Evolutionary conservation across 495 filamentous ascomycete species (phyloP), one percentile per base, ranked within the genome.

Genomic region (Trichoderma orchidacearum): DNA sequence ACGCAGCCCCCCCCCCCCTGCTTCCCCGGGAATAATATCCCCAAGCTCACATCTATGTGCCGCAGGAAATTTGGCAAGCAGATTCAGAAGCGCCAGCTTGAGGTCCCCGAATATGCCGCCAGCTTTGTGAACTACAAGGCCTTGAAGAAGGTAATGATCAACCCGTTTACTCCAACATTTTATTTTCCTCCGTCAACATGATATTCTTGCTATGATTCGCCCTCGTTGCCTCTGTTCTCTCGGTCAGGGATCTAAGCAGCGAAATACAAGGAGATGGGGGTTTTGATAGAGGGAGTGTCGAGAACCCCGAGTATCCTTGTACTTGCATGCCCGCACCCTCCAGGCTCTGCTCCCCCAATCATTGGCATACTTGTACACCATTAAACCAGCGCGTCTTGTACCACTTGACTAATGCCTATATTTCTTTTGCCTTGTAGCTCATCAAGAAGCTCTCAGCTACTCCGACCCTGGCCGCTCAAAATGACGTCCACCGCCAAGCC

Each of bases 111-210:
- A 79, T 98, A 98, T 85, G 93, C 92, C 51, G 89, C 92, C 53
- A 95, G 89, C 72, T 97, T 98, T 68, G 91, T 97, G 53, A 96
- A 98, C 72, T 98, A 98, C 75, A 98, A 98, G 75, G 92, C 89
- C 56, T 77, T 98, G 60, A 98, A 98, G 71, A 96, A 97, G 86
- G 93, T 96, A 38, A 36, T n/a, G 8, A 29, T 17, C 51, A 59
- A 53, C 27, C 50, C 55, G 31, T 53, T 29, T 0, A 36, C 52
- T 23, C 25, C 34, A 28, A 11, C 60, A 30, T 55, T 51, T 51
- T 61, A 17, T 57, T 31, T 29, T 51, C 9, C 41, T 60, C 54
- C 38, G 50, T 30, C n/a, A 17, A 13, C n/a, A 35, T 13, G 32
- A 35, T 4, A 13, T 35, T n/a, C n/a, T 11, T 0, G 12, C n/a